Conservation (phyloP, 2,329 filamentous ascomycete species). For the Fusarium keratoplasticum region DNA sequence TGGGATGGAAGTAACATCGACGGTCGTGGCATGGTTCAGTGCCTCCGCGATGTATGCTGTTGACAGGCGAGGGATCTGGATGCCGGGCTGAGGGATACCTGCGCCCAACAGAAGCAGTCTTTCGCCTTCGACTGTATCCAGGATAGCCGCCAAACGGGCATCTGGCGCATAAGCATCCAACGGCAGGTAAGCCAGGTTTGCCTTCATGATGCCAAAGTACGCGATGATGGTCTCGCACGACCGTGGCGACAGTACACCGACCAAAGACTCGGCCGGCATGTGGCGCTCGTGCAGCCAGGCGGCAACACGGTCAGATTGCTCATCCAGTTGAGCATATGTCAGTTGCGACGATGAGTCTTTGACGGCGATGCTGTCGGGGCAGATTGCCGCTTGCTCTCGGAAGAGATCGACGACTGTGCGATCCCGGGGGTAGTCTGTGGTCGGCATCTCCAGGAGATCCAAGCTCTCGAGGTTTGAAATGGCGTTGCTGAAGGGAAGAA, state of each 20-base stretch:
- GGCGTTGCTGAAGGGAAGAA: background rate
- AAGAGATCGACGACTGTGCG: constrained; percentile 40
- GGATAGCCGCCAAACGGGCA: constrained; percentile 25
- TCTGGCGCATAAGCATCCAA: constrained; percentile 33
- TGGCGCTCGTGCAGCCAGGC: constrained; percentile 19
- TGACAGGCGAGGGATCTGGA: too few relatives aligned
- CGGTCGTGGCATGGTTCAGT: too few relatives aligned
- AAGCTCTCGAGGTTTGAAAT: background rate
- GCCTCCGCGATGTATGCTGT: too few relatives aligned
- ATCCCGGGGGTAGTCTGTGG: constrained; percentile 11
- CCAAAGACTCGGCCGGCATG: background rate
- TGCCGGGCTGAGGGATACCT: background rate
- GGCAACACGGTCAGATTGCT: constrained; percentile 29
- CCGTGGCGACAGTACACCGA: constrained; percentile 4
- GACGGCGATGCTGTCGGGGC: constrained; percentile 28
- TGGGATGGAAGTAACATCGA: too few relatives aligned
- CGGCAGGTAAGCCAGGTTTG: constrained; percentile 42
- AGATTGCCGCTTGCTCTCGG: constrained; percentile 18
- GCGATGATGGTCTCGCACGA: constrained; percentile 42
- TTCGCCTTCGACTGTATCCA: background rate
- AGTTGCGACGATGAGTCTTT: constrained; percentile 22
- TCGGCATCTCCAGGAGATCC: background rate
- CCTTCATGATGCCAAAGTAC: constrained; percentile 41
- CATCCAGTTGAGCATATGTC: constrained; percentile 40
- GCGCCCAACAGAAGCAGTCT: constrained; percentile 25